These are phyloP conservation scores for Leccinum fibrillosum DNA, from an alignment of 768 basidiomycete genomes.

Conservation along the genomic window DNA sequence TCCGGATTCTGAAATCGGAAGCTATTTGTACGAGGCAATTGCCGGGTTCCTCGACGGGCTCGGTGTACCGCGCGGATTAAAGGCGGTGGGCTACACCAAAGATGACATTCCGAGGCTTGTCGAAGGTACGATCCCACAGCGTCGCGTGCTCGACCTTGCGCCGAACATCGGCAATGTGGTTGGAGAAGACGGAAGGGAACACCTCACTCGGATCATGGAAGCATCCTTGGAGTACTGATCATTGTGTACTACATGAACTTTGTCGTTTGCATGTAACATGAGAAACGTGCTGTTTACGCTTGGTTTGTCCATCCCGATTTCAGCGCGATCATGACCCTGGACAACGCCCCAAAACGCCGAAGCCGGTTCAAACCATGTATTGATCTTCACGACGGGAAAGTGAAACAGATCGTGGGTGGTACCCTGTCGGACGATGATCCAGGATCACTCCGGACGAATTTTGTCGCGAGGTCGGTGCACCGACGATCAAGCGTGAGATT, in stretches of 20 bases:
- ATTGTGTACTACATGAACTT: background rate
- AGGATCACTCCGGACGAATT: constrained; percentile 75
- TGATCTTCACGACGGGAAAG: constrained; percentile 91
- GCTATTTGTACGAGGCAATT: constrained; percentile 78
- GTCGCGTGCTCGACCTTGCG: constrained; percentile 89
- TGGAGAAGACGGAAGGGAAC: constrained; percentile 79
- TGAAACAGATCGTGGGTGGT: constrained; percentile 98
- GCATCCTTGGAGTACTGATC: constrained; percentile 69
- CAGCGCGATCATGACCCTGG: background rate
- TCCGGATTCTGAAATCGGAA: constrained; percentile 76
- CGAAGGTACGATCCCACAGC: constrained; percentile 88
- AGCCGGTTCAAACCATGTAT: constrained; percentile 89
- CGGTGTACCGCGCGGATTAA: constrained; percentile 82
- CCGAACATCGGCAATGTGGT: constrained; percentile 84
- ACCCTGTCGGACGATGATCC: constrained; percentile 74
- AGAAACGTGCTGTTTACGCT: background rate
- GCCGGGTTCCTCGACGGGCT: constrained; percentile 84
- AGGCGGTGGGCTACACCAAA: constrained; percentile 71
- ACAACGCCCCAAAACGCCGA: constrained; percentile 15
- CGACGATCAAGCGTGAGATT: background rate
- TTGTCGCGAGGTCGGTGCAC: constrained; percentile 70
- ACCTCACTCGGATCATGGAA: constrained; percentile 79
- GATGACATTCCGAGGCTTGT: constrained; percentile 74
- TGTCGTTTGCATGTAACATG: constrained; percentile 10
- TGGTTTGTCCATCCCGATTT: background rate